phyloP scores from a whole-genome alignment of 495 filamentous ascomycete species.

The Darksidea phi region DNA sequence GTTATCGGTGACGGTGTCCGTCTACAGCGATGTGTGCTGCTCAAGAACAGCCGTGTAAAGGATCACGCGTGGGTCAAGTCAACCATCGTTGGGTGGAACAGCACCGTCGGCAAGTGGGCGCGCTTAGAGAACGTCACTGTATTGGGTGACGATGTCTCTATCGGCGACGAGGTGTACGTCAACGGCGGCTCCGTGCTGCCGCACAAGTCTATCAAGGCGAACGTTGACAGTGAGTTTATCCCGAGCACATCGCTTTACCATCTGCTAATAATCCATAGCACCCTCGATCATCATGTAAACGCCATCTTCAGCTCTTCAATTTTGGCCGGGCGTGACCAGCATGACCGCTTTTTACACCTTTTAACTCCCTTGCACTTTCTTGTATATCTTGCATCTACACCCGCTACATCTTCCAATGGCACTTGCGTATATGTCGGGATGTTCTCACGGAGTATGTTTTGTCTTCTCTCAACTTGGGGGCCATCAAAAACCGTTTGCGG shows the following conservation, averaged over 20 bases:
- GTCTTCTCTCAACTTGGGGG: too few species aligned
- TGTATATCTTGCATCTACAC: constrained; percentile 28
- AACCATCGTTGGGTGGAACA: constrained; percentile 99
- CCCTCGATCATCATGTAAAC: constrained; percentile 37
- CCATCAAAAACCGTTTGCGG: too few species aligned
- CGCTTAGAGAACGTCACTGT: constrained; percentile 97
- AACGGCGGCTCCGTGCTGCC: constrained; percentile 95
- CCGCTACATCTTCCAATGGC: too few species aligned
- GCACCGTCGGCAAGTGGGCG: constrained; percentile 91
- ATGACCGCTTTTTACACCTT: constrained; percentile 17
- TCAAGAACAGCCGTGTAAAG: constrained; percentile 90
- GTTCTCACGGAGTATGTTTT: too few species aligned
- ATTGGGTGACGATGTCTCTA: constrained; percentile 97
- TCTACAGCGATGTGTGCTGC: constrained; percentile 88
- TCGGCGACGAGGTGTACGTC: constrained; percentile 97
- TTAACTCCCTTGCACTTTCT: constrained; percentile 35
- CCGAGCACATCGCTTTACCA: neutral
- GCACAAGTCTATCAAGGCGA: constrained; percentile 98
- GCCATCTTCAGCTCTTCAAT: neutral
- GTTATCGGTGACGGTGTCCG: constrained; percentile 93
- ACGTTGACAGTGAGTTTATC: constrained; percentile 72
- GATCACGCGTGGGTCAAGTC: constrained; percentile 99
- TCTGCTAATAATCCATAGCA: constrained; percentile 18
- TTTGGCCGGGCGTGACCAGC: neutral
- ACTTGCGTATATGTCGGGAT: too few species aligned